Percentiles rank a stretch among this genome's conserved stretches.
Evolutionary conservation across 2,329 filamentous ascomycete genomes (phyloP).

Genomic region (Ambrosiella cleistominuta): DNA sequence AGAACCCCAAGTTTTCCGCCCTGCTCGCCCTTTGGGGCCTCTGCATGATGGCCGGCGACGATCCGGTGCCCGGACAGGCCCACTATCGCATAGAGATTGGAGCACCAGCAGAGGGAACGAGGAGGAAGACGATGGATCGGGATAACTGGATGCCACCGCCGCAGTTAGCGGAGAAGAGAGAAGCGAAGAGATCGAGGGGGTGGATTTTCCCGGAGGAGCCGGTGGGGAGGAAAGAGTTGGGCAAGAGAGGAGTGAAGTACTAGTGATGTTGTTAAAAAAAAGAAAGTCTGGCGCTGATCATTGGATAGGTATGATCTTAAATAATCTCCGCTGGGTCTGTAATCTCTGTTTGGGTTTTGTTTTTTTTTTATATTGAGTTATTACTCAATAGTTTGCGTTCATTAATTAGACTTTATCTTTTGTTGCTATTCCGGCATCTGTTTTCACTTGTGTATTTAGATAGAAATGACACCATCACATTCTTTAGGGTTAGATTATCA

Average conservation of each 20-base stretch:
- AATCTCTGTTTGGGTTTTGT: neutral
- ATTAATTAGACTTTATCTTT: neutral
- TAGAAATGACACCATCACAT: neutral
- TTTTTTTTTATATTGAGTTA: neutral
- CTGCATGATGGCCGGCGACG: constrained; percentile 51
- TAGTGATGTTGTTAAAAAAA: neutral
- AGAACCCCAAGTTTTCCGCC: constrained; percentile 36
- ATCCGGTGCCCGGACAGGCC: constrained; percentile 39
- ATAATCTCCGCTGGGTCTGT: neutral
- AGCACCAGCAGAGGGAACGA: constrained; percentile 53
- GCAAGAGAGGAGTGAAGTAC: constrained; percentile 38
- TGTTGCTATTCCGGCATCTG: neutral
- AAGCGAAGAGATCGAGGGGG: constrained; percentile 54
- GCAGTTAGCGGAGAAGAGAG: constrained; percentile 56
- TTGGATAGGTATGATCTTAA: neutral
- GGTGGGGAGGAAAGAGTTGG: constrained; percentile 53
- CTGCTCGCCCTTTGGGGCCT: constrained; percentile 62
- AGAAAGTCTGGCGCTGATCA: neutral
- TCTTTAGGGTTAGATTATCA: neutral
- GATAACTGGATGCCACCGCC: constrained; percentile 62
- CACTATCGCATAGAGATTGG: constrained; percentile 56
- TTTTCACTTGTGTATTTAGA: too few relatives aligned
- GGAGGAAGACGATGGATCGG: constrained; percentile 50
- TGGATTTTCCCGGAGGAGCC: constrained; percentile 64
- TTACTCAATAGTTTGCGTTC: neutral